phyloP scores from a whole-genome alignment of 768 basidiomycete genomes.

The Scleroderma citrinum region DNA sequence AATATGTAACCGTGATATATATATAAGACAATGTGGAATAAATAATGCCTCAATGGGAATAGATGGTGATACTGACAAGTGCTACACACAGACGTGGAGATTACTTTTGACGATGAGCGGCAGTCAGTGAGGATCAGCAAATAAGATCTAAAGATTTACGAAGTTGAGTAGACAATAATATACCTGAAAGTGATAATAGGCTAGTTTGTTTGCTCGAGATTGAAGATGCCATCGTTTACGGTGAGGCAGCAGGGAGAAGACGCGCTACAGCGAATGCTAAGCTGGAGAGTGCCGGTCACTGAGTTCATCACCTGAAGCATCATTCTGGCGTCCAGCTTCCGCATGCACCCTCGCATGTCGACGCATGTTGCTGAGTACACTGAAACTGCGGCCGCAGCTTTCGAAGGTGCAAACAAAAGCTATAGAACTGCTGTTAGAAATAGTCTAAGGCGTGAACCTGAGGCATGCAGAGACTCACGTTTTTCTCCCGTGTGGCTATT shows the following conservation, averaged over 20 bases:
- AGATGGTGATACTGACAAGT: neutral
- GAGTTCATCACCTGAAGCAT: slow-evolving; percentile 41
- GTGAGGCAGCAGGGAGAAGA: slow-evolving; percentile 7
- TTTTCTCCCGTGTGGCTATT: slow-evolving; percentile 84
- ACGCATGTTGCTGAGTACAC: slow-evolving; percentile 86
- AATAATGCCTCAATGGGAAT: neutral
- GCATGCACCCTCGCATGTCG: slow-evolving; percentile 73
- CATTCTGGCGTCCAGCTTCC: slow-evolving; percentile 31
- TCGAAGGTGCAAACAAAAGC: slow-evolving; percentile 73
- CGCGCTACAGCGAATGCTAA: slow-evolving; percentile 6
- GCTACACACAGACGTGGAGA: neutral
- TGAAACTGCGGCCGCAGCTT: slow-evolving; percentile 75
- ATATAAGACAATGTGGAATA: neutral
- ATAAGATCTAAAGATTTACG: neutral
- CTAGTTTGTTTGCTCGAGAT: too few species aligned
- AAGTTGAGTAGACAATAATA: neutral
- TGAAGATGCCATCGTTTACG: neutral
- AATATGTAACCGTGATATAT: neutral
- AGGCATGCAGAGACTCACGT: slow-evolving; percentile 43
- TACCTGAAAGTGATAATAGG: too few species aligned
- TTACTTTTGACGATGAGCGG: neutral
- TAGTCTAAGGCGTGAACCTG: slow-evolving; percentile 7
- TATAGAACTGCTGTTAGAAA: slow-evolving; percentile 22
- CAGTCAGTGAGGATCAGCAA: neutral
- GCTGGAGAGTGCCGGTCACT: slow-evolving; percentile 31